These are phyloP conservation scores for Corchorus capsularis DNA, from an alignment of 345 rosid genomes.

Conservation along the genomic window DNA sequence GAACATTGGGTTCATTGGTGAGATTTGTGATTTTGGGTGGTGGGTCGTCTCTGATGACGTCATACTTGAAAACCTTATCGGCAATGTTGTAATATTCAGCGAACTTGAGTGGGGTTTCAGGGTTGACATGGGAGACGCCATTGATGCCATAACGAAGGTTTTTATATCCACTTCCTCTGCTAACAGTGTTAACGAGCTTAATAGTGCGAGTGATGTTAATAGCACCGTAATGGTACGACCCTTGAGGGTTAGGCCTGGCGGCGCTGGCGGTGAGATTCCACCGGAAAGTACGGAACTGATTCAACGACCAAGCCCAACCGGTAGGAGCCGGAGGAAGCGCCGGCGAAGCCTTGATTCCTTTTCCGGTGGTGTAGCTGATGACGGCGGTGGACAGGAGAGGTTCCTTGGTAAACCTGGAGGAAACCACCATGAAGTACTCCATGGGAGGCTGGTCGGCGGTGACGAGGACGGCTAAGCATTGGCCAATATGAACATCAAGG, in stretches of 20 bases:
- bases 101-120: slow-evolving; percentile 62
- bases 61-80: slow-evolving; percentile 59
- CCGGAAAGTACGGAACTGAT: slow-evolving; percentile 72
- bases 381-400: slow-evolving; percentile 40
- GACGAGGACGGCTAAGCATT: slow-evolving; percentile 56
- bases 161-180: slow-evolving; percentile 32
- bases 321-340: slow-evolving; percentile 52
- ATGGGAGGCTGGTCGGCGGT: slow-evolving; percentile 52
- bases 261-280: slow-evolving; percentile 84
- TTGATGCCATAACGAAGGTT: slow-evolving; percentile 65
- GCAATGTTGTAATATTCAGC: slow-evolving; percentile 60
- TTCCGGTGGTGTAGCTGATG: slow-evolving; percentile 50
- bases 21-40: slow-evolving; percentile 26
- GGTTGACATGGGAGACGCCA: slow-evolving; percentile 59
- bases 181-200: slow-evolving; percentile 52
- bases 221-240: slow-evolving; percentile 72
- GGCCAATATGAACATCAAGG: slow-evolving; percentile 69
- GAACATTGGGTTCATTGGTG: slow-evolving; percentile 44
- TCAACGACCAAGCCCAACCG: slow-evolving; percentile 77
- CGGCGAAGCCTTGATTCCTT: slow-evolving; percentile 41
- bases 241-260: slow-evolving; percentile 89
- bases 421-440: slow-evolving; percentile 66
- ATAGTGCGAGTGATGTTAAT: slow-evolving; percentile 70
- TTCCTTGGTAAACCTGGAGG: slow-evolving; percentile 54
- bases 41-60: slow-evolving; percentile 46